Evolutionary conservation across 1,139 yeast species (phyloP).

Genomic region (Nakaseomyces nivariensis): DNA sequence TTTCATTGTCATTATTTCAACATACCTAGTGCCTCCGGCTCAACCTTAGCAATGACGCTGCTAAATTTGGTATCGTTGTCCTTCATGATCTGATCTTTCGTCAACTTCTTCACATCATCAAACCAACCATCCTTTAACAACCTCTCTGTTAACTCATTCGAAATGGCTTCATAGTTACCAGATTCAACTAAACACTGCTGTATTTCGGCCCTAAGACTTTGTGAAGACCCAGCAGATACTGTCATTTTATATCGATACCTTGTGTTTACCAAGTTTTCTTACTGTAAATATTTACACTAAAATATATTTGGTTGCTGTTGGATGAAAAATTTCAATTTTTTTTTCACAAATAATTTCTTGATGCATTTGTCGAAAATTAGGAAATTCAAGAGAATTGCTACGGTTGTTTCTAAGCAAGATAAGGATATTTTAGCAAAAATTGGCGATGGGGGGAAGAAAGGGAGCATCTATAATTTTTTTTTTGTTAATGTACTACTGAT

Average conservation of each 20-base stretch:
- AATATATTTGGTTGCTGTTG: too few species aligned
- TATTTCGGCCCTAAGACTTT: conserved; percentile 43
- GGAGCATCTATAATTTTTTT: too few species aligned
- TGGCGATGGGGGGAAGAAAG: too few species aligned
- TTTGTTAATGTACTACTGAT: too few species aligned
- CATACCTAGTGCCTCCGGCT: conserved; percentile 54
- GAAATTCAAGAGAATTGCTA: too few species aligned
- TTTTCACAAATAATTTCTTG: too few species aligned
- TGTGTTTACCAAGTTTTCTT: background rate
- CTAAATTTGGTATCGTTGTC: conserved; percentile 37
- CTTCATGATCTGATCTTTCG: conserved; percentile 36
- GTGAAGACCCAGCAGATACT: background rate
- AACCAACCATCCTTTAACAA: conserved; percentile 80
- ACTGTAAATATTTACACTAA: too few species aligned
- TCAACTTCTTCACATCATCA: conserved; percentile 56
- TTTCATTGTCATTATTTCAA: conserved; percentile 4
- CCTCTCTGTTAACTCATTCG: conserved; percentile 50
- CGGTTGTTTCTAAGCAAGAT: too few species aligned
- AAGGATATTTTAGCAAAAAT: too few species aligned
- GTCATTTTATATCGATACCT: background rate
- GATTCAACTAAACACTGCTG: conserved; percentile 63
- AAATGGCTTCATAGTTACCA: conserved; percentile 69
- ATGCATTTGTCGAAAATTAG: too few species aligned
- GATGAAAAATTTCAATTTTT: too few species aligned
- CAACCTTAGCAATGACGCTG: conserved; percentile 42